Evolutionary conservation across 345 rosid genomes (phyloP).

Genomic region (Brassica carinata): DNA sequence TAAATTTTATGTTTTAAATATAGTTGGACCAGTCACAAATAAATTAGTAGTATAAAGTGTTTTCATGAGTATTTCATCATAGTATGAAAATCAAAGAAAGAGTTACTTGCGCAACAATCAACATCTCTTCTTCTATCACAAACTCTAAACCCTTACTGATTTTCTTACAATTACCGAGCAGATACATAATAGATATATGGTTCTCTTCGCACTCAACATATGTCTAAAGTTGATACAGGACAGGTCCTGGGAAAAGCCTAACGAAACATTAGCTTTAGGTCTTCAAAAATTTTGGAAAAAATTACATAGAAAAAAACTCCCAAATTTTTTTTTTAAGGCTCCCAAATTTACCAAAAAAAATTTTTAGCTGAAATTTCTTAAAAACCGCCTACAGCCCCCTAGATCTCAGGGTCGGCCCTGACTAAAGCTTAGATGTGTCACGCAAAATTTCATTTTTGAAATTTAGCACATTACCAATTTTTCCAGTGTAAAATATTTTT

Average conservation of each 20-base stretch:
- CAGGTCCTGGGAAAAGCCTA: no score
- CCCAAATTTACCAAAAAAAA: no score
- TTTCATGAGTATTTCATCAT: background rate
- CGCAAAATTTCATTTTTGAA: background rate
- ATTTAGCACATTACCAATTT: background rate
- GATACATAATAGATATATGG: background rate
- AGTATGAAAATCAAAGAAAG: background rate
- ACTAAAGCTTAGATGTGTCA: background rate
- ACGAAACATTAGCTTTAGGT: no score
- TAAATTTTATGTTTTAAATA: background rate
- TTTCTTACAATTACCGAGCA: background rate
- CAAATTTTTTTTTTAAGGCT: no score
- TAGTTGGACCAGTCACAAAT: background rate
- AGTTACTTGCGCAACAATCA: slow-evolving; percentile 20
- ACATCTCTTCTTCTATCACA: background rate
- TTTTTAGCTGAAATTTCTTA: no score
- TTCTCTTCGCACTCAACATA: background rate
- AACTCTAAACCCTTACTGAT: background rate
- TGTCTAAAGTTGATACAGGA: background rate
- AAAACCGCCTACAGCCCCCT: no score
- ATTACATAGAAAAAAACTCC: no score
- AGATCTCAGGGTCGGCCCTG: no score
- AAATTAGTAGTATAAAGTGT: background rate
- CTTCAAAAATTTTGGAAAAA: no score
- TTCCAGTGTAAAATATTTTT: background rate